Base-by-base conservation (phyloP, 2,329 filamentous ascomycete species). In the Corniculantispora saksenae region DNA sequence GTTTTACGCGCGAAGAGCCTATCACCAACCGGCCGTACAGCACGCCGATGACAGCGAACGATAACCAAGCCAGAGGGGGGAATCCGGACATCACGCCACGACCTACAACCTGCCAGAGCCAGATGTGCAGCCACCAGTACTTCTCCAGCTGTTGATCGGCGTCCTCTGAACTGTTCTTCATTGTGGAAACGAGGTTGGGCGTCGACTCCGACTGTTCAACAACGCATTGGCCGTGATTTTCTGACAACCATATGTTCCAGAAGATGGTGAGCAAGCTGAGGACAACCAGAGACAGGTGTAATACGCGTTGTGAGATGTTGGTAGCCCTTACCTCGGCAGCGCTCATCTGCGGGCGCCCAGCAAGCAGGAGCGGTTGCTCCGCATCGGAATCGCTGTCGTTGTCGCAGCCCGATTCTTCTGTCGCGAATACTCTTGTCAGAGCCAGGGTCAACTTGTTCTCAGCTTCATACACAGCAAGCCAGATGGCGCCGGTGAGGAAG, bases 161-260 rank as follows among this genome's bases (percentile, higher is more conserved):
- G 15, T 54, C 27, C 1, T 6, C 23, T 6, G 47, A 5, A 25
- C 38, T 10, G 23, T 21, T 17, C 21, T n/a, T 12, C 38, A 19
- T 21, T 12, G 35, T 51, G 7, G 59, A n/a, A 3, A 43, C 12
- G 13, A 7, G 27, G 27, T 3, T 13, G 3, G 48, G 23, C 3
- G 17, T 29, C 48, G 25, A 40, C 32, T 13, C 51, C 61, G 5
- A 69, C 45, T 10, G 67, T 15, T 12, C 68, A 61, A 61, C 51
- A 23, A 63, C 51, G 65, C 81, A 82, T 66, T 76, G 72, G 25
- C 79, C 80, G 47, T 75, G 70, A 17, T 73, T 75, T 0, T 76
- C 76, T 2, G 80, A 81, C 1, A 82, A 70, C 80, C 80, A 82
- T 25, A 80, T 73, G 62, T 83, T 83, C 80, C 80, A 83, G 71